These are phyloP conservation scores for Astrothelium subdiscretum DNA, from an alignment of 495 filamentous ascomycete genomes.

Conservation along the genomic window DNA sequence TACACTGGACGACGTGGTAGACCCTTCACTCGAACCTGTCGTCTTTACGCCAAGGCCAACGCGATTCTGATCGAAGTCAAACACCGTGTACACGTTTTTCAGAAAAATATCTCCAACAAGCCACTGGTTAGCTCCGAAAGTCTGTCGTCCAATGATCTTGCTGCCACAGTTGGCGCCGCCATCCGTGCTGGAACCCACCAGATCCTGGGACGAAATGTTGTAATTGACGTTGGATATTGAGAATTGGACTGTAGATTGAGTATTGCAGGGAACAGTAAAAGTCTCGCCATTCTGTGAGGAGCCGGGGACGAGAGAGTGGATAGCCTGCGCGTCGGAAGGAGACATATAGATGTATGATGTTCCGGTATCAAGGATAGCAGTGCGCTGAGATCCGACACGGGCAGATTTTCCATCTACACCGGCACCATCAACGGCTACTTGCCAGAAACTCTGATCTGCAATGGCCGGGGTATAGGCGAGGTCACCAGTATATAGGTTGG, in stretches of 20 bases:
- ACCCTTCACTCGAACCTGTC: not conserved
- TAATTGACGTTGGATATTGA: slow-evolving; percentile 49
- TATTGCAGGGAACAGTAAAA: slow-evolving; percentile 59
- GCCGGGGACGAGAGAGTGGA: slow-evolving; percentile 57
- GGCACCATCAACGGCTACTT: slow-evolving; percentile 53
- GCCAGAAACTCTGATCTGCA: slow-evolving; percentile 42
- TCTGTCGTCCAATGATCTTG: slow-evolving; percentile 42
- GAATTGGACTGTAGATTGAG: slow-evolving; percentile 40
- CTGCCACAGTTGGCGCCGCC: slow-evolving; percentile 44
- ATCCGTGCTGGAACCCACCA: slow-evolving; percentile 38
- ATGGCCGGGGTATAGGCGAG: slow-evolving; percentile 49
- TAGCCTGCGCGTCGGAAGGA: slow-evolving; percentile 44
- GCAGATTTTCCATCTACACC: slow-evolving; percentile 44
- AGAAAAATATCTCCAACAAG: slow-evolving; percentile 73
- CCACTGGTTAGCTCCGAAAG: slow-evolving; percentile 47
- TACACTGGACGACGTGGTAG: not conserved
- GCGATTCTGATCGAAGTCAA: slow-evolving; percentile 46
- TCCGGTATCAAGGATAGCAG: slow-evolving; percentile 70
- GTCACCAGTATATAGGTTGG: slow-evolving; percentile 49
- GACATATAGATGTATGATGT: slow-evolving; percentile 66
- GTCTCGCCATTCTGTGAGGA: slow-evolving; percentile 40
- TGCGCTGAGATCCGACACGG: slow-evolving; percentile 34
- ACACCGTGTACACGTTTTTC: slow-evolving; percentile 84
- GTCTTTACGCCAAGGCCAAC: slow-evolving; percentile 8
- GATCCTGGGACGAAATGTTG: slow-evolving; percentile 55